A percentile compares a stretch with the other conserved stretches of the same genome.
Evolutionary conservation across 345 rosid species (phyloP).

Genomic region (Moricandia moricandioides): DNA sequence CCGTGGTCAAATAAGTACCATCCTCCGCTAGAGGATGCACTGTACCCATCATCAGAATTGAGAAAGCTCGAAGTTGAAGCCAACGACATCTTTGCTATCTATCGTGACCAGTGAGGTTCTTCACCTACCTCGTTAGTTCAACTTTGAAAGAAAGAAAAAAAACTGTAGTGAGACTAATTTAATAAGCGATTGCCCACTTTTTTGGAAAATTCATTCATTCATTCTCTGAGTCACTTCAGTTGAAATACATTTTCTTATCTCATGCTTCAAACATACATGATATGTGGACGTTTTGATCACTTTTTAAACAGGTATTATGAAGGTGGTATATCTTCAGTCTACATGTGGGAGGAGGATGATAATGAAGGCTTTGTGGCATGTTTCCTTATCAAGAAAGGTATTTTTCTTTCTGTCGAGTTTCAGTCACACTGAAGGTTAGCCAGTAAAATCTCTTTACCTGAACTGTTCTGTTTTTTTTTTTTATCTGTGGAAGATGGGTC

Average conservation of each 20-base stretch:
- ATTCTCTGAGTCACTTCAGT: no score
- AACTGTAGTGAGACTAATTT: neutral
- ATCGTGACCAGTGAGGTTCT: slow-evolving; percentile 99
- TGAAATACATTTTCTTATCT: neutral
- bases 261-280: neutral
- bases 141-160: no score
- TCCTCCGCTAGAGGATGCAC: slow-evolving; percentile 80
- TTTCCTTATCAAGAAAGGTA: slow-evolving; percentile 94
- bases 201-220: no score
- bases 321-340: slow-evolving; percentile 97
- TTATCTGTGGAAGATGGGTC: slow-evolving; percentile 69
- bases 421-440: neutral
- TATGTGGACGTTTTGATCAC: slow-evolving; percentile 31
- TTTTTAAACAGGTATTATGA: slow-evolving; percentile 76
- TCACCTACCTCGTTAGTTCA: slow-evolving; percentile 49
- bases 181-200: neutral
- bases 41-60: slow-evolving; percentile 65
- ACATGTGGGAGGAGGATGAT: slow-evolving; percentile 95
- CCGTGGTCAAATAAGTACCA: slow-evolving; percentile 93
- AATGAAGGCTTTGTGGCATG: slow-evolving; percentile 91
- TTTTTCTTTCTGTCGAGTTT: slow-evolving; percentile 19
- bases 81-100: slow-evolving; percentile 76
- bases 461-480: slow-evolving; percentile 15
- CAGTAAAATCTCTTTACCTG: neutral
- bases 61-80: slow-evolving; percentile 94